Conservation (phyloP, 441 rosid species). For the Gossypium aridum region DNA sequence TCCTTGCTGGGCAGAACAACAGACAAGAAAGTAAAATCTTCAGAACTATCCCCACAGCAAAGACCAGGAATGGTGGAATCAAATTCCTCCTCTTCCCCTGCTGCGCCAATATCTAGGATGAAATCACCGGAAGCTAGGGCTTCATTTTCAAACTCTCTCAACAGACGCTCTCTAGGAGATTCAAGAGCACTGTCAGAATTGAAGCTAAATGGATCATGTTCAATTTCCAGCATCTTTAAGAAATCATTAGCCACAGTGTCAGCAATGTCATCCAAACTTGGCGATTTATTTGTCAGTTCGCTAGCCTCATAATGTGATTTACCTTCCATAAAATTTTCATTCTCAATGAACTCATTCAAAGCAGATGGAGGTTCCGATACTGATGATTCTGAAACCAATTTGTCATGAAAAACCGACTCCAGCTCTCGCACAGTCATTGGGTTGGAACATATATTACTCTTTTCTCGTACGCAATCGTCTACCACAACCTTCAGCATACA, state of each 20-base stretch:
- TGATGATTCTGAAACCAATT: slow-evolving; percentile 28
- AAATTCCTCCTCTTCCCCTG: not conserved
- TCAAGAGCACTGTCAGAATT: slow-evolving; percentile 60
- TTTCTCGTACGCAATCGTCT: slow-evolving; percentile 25
- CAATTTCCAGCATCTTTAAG: slow-evolving; percentile 68
- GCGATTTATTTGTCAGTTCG: slow-evolving; percentile 34
- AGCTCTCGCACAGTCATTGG: slow-evolving; percentile 28
- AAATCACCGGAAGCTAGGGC: slow-evolving; percentile 44
- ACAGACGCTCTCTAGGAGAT: slow-evolving; percentile 79
- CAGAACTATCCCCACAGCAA: slow-evolving; percentile 17
- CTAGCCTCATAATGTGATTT: slow-evolving; percentile 34
- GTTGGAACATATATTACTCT: slow-evolving; percentile 12
- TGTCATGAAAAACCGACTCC: slow-evolving; percentile 27
- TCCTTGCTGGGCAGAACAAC: slow-evolving; percentile 28
- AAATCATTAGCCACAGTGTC: slow-evolving; percentile 72
- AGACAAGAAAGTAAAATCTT: slow-evolving; percentile 37
- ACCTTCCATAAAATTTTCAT: slow-evolving; percentile 29
- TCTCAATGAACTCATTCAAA: slow-evolving; percentile 30
- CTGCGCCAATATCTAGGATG: slow-evolving; percentile 26
- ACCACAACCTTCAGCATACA: slow-evolving; percentile 14
- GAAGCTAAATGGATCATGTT: slow-evolving; percentile 37
- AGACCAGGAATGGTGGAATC: slow-evolving; percentile 13
- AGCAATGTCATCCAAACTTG: slow-evolving; percentile 59
- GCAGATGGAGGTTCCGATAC: slow-evolving; percentile 30
- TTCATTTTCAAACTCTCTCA: slow-evolving; percentile 77